Evolutionary conservation across 441 rosid species (phyloP).

Genomic region (Pelargonium fulgidum): DNA sequence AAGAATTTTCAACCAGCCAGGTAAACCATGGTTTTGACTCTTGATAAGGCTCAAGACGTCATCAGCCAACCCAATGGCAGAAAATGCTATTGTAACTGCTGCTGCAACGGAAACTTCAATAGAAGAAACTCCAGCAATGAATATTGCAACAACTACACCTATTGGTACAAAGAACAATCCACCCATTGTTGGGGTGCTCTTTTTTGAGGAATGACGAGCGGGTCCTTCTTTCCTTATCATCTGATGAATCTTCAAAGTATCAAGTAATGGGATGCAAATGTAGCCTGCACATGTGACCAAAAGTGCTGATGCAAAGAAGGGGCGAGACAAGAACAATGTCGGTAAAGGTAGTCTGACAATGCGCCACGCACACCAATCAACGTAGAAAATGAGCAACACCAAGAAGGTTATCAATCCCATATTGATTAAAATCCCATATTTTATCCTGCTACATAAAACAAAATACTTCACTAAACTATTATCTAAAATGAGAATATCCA

Average conservation of each 20-base stretch:
- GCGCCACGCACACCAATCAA: conserved; percentile 90
- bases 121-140: conserved; percentile 44
- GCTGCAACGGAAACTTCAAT: conserved; percentile 67
- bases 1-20: conserved; percentile 42
- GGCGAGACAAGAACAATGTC: conserved; percentile 60
- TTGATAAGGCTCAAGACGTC: conserved; percentile 42
- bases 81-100: conserved; percentile 61
- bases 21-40: conserved; percentile 39
- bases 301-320: conserved; percentile 56
- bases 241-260: conserved; percentile 43
- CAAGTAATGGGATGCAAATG: conserved; percentile 60
- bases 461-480: not conserved
- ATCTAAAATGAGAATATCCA: not conserved
- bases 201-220: conserved; percentile 36
- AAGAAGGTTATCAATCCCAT: conserved; percentile 55
- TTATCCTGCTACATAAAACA: conserved; percentile 45
- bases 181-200: conserved; percentile 75
- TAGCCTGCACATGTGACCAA: conserved; percentile 63
- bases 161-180: conserved; percentile 72
- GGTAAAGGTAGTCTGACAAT: conserved; percentile 77
- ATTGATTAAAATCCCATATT: conserved; percentile 54
- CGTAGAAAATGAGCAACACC: conserved; percentile 43
- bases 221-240: conserved; percentile 39
- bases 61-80: conserved; percentile 62
- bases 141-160: conserved; percentile 63